Base-by-base conservation (phyloP, 768 basidiomycete genomes). In the Galerina marginata region DNA sequence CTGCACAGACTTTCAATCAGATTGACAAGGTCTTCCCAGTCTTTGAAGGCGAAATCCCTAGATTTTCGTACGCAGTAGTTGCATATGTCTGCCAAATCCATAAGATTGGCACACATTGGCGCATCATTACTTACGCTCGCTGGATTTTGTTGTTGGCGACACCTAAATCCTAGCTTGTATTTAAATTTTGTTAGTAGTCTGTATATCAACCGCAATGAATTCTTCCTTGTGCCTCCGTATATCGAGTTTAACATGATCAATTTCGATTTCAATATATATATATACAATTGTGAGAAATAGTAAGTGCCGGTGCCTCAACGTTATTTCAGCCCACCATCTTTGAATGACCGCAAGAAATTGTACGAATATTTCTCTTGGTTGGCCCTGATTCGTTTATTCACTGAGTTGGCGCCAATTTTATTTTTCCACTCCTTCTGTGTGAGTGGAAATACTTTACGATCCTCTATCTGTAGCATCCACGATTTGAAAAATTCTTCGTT, bases 81-180 rank as follows among this genome's bases (percentile, higher is more conserved):
- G 39, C 10, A 40, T 15, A 40, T 15, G 15, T 54, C 63, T 65
- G 6, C 65, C 62, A 33, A 69, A 48, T 47, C 62, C 33, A 50
- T 68, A 67, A 15, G 63, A 15, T 10, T 15, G 39, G 15, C 39
- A 40, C 9, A 15, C 39, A 15, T 40, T 40, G 9, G 9, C 9
- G 15, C 9, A 15, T 40, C 39, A 10, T 10, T 40, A 40, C 39
- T 15, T 40, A 40, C 15, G 39, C 39, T 40, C 39, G 15, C 9
- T 40, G 39, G 39, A 15, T 40, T 40, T 53, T 37, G 46, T 49
- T 10, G 68, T 67, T n/a, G 58, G 37, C 4, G 20, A 20, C 20
- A 20, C 20, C 20, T 20, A 20, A 20, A 20, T 20, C 20, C 20
- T 20, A 20, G 20, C 20, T 20, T 20, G 20, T 20, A 20, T 20